Evolutionary conservation across 1,284 basidiomycete genomes (phyloP).

Genomic region (Xerocomus amazonicus): DNA sequence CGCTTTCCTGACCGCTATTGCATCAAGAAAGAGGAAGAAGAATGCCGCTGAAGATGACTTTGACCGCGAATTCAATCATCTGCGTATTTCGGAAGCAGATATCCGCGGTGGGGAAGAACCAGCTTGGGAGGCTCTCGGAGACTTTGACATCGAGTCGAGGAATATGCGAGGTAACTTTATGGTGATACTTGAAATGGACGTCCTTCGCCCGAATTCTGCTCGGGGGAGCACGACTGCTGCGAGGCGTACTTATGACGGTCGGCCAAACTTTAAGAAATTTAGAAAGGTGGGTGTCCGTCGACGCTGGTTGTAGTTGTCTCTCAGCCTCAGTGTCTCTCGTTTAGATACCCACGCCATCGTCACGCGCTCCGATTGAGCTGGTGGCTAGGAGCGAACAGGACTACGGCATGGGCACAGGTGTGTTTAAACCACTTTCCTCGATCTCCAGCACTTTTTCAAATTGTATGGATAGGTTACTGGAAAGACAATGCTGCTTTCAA

Average conservation of each 20-base stretch:
- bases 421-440: constrained; percentile 10
- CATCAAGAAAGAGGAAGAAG: constrained; percentile 71
- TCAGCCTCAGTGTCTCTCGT: background rate
- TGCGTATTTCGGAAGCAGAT: constrained; percentile 73
- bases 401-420: constrained; percentile 55
- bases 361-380: constrained; percentile 47
- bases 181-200: constrained; percentile 72
- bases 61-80: constrained; percentile 81
- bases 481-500: constrained; percentile 32
- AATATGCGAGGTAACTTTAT: constrained; percentile 81
- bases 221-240: constrained; percentile 24
- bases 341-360: constrained; percentile 34
- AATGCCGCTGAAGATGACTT: constrained; percentile 62
- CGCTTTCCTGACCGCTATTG: constrained; percentile 68
- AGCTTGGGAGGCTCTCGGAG: constrained; percentile 64
- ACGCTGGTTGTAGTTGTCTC: background rate
- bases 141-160: constrained; percentile 63
- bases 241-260: constrained; percentile 47
- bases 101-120: constrained; percentile 42
- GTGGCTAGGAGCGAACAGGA: constrained; percentile 51
- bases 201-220: constrained; percentile 32
- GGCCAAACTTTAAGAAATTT: constrained; percentile 84
- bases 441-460: background rate
- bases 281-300: constrained; percentile 54
- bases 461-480: constrained; percentile 47